Base-by-base conservation (phyloP, 2,329 filamentous ascomycete species). In the Aspergillus thermomutatus region DNA sequence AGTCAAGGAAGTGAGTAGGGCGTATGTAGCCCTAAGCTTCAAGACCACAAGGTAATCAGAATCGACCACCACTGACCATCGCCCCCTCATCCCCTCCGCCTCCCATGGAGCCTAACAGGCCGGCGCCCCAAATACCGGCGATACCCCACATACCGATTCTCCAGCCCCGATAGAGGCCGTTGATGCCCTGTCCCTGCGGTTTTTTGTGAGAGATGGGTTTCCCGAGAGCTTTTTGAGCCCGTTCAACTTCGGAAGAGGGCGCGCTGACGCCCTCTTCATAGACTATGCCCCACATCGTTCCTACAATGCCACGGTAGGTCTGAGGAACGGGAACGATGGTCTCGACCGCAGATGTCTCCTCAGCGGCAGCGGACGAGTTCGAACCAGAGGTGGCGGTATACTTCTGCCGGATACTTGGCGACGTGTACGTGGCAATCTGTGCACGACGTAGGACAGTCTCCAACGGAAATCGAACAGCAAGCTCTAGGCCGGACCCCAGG, bases 381-480 rank as follows among this genome's bases (percentile, higher is more conserved):
- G 66, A 56, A 23, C 56, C 55, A 17, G 68, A 55, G 11, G 65
- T 21, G 19, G 63, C 64, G 3, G 65, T 61, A 5, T 56, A 66
- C 43, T 71, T 69, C 56, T 75, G 74, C 25, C 70, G 72, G 37
- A 78, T 61, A 34, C 85, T 83, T 1, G 82, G 80, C 14, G 81
- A 80, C 17, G 82, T 81, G 48, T 91, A 81, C 1, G 91, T 86
- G 1, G 87, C 81, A 57, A 94, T 88, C 74, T 99, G 94, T 4
- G 91, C 93, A 58, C 94, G 86, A 49, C 94, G 87, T 7, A 97
- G 82, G 17, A 96, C 89, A 0, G 93, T 97, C 75, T 99, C 94
- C 4, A 97, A 80, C 0, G 94, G 94, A 11, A 97, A 84, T 68
- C 93, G 92, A 63, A 96, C 75, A 66, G 94, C 89, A 31, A 97